These are phyloP conservation scores for Diaporthe destruens DNA, from an alignment of 2,329 filamentous ascomycete species.

Conservation along the genomic window DNA sequence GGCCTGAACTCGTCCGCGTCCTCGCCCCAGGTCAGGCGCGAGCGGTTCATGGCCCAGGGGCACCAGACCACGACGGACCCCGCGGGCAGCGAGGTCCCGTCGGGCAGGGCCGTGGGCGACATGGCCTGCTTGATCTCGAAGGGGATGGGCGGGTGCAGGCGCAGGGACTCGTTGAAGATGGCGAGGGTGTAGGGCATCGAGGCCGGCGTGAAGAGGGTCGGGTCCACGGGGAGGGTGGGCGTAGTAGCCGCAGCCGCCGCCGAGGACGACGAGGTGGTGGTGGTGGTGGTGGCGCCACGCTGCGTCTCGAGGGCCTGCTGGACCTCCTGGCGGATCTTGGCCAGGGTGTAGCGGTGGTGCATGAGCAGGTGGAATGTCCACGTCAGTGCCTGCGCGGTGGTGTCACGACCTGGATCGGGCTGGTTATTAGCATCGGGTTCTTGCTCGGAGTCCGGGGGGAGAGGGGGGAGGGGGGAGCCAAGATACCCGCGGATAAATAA, in stretches of 20 bases:
- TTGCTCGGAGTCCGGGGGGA: background rate
- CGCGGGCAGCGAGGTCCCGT: conserved; percentile 69
- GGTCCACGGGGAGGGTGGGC: conserved; percentile 44
- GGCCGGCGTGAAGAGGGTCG: conserved; percentile 55
- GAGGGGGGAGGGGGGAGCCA: conserved; percentile 12
- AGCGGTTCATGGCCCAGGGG: conserved; percentile 74
- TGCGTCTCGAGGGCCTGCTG: conserved; percentile 44
- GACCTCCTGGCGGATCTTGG: conserved; percentile 59
- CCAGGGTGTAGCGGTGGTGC: conserved; percentile 57
- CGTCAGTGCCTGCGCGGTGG: conserved; percentile 73
- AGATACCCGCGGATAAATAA: conserved; percentile 69
- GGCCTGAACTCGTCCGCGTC: conserved; percentile 69
- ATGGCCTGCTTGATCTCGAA: conserved; percentile 75
- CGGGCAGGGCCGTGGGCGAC: conserved; percentile 65
- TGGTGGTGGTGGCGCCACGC: conserved; percentile 40
- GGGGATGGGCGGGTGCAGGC: conserved; percentile 74
- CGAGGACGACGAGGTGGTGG: conserved; percentile 31
- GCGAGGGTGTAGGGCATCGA: conserved; percentile 69
- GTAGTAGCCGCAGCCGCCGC: conserved; percentile 30
- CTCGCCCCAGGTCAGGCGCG: conserved; percentile 66
- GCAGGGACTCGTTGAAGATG: conserved; percentile 72
- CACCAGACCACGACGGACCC: conserved; percentile 72
- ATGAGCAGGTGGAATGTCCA: conserved; percentile 74
- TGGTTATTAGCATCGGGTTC: background rate
- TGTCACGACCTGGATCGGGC: conserved; percentile 64